Conservation (phyloP, 257 asterid species). For the Plectranthus barbatus region DNA sequence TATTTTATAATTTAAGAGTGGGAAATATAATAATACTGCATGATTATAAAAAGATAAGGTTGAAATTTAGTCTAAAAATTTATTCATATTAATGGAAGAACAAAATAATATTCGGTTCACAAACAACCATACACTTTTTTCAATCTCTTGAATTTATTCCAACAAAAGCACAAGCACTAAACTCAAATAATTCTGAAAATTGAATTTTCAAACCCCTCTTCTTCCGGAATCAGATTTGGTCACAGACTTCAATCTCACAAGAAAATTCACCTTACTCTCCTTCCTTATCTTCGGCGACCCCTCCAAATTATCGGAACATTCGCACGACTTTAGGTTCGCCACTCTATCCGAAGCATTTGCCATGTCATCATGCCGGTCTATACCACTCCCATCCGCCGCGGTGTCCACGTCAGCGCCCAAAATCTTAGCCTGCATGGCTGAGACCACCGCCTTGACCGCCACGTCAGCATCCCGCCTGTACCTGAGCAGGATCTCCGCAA, state of each 20-base stretch:
- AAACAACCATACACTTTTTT: too few relatives aligned
- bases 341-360: slow-evolving; percentile 11
- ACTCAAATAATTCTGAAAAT: not conserved
- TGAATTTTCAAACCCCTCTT: slow-evolving; percentile 19
- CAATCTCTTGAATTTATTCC: too few relatives aligned
- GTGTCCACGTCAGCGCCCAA: slow-evolving; percentile 26
- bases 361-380: slow-evolving; percentile 18
- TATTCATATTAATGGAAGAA: too few relatives aligned
- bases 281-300: slow-evolving; percentile 16
- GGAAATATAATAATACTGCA: too few relatives aligned
- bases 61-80: too few relatives aligned
- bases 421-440: slow-evolving; percentile 40
- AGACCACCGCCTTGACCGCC: slow-evolving; percentile 22
- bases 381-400: not conserved
- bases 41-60: too few relatives aligned
- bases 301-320: slow-evolving; percentile 19
- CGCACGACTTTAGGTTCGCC: not conserved
- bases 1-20: too few relatives aligned
- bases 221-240: slow-evolving; percentile 41
- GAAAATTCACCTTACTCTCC: slow-evolving; percentile 28
- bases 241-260: slow-evolving; percentile 34
- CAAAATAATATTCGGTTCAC: too few relatives aligned
- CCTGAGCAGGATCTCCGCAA: slow-evolving; percentile 39
- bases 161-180: too few relatives aligned
- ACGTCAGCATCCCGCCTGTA: slow-evolving; percentile 23